A percentile compares a stretch with the other conserved stretches of the same genome.
Evolutionary conservation across 768 basidiomycete species (phyloP).

Genomic region (Boletus rubroflammeus): DNA sequence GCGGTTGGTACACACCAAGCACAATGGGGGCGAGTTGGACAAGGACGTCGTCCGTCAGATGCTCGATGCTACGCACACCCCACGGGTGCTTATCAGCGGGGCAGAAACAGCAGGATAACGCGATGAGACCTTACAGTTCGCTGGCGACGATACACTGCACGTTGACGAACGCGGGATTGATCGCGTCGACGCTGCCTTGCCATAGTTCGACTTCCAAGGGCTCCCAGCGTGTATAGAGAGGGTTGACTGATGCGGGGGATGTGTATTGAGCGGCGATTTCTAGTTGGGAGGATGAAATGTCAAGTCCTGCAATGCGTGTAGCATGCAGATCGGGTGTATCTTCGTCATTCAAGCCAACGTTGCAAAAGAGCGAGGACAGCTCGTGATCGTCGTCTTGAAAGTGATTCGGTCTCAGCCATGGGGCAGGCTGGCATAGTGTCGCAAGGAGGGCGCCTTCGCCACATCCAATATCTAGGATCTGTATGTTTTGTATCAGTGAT

Average conservation of each 20-base stretch:
- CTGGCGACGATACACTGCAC: slow-evolving; percentile 72
- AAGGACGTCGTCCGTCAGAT: slow-evolving; percentile 58
- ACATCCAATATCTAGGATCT: slow-evolving; percentile 84
- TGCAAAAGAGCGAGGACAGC: slow-evolving; percentile 18
- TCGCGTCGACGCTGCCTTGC: slow-evolving; percentile 66
- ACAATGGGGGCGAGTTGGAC: slow-evolving; percentile 64
- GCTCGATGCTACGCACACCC: slow-evolving; percentile 61
- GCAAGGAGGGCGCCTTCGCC: slow-evolving; percentile 74
- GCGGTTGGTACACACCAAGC: slow-evolving; percentile 76
- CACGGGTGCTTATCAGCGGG: slow-evolving; percentile 10
- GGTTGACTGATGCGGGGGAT: slow-evolving; percentile 35
- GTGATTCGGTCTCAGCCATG: slow-evolving; percentile 49
- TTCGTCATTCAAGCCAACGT: slow-evolving; percentile 28
- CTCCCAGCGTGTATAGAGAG: slow-evolving; percentile 60
- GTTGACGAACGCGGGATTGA: slow-evolving; percentile 63
- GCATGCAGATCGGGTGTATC: slow-evolving; percentile 58
- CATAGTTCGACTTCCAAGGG: slow-evolving; percentile 62
- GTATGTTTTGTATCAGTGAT: slow-evolving; percentile 1
- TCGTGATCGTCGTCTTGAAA: slow-evolving; percentile 22
- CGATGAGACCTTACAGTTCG: slow-evolving; percentile 62
- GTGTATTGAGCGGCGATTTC: slow-evolving; percentile 48
- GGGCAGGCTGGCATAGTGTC: slow-evolving; percentile 70
- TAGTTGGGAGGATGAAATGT: slow-evolving; percentile 56
- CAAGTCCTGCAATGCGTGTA: slow-evolving; percentile 60
- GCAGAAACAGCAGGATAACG: neutral